These are phyloP conservation scores for Brassica hybrid DNA, from an alignment of 441 rosid species.

Conservation along the genomic window DNA sequence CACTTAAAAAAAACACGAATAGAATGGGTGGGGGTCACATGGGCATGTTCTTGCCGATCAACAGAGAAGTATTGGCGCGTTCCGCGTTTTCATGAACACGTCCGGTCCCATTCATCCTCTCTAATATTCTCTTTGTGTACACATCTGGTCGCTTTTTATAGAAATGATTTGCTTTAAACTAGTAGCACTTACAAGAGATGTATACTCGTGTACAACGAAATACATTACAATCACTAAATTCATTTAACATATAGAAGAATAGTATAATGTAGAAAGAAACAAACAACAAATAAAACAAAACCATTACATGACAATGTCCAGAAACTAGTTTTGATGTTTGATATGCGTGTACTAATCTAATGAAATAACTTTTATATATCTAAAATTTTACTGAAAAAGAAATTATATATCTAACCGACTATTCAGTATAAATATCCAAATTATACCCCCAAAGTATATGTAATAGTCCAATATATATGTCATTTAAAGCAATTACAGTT, in stretches of 20 bases:
- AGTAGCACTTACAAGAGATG: neutral
- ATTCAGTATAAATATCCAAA: neutral
- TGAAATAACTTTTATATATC: neutral
- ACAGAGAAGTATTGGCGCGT: constrained; percentile 36
- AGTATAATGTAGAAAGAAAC: neutral
- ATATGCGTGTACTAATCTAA: neutral
- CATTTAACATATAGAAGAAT: neutral
- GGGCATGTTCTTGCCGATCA: constrained; percentile 43
- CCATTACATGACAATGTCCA: neutral
- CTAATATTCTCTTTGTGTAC: constrained; percentile 5
- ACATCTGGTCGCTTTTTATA: neutral
- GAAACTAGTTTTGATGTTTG: neutral
- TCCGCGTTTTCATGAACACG: constrained; percentile 36
- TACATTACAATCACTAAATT: neutral
- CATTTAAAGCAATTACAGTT: neutral
- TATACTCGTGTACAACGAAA: neutral
- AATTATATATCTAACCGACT: neutral
- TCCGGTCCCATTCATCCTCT: constrained; percentile 40
- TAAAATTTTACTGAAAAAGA: neutral
- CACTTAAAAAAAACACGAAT: neutral
- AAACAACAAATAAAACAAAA: neutral
- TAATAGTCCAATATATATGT: neutral
- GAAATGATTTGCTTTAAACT: neutral
- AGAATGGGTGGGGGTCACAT: constrained; percentile 31
- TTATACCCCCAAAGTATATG: neutral